A percentile compares a stretch with the other conserved stretches of the same genome.
phyloP scores from a whole-genome alignment of 192 early-diverging fungal species.

The Podila epicladia region DNA sequence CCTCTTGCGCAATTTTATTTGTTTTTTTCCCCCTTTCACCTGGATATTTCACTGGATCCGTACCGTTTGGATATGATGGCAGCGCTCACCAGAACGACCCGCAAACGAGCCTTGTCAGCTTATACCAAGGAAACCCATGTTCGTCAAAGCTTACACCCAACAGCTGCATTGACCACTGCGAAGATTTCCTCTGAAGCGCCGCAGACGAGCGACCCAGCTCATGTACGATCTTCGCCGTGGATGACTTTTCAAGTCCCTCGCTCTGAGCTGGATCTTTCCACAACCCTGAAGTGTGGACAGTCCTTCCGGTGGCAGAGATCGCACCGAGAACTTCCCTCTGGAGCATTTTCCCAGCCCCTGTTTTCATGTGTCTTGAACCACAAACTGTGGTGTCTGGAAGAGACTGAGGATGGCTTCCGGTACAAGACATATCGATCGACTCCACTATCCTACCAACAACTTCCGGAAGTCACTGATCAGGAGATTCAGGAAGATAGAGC shows the following conservation, averaged over 20 bases:
- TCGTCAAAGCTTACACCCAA: not conserved
- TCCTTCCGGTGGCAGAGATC: constrained; percentile 85
- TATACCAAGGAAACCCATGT: not conserved
- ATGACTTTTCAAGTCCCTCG: constrained; percentile 45
- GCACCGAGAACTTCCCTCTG: constrained; percentile 69
- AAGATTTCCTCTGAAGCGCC: not conserved
- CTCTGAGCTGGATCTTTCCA: constrained; percentile 77
- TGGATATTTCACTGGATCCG: not conserved
- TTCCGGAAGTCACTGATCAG: not conserved
- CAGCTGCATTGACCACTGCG: not conserved
- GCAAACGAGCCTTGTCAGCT: constrained; percentile 21
- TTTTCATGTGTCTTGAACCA: constrained; percentile 34
- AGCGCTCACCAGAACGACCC: constrained; percentile 28
- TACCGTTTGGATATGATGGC: constrained; percentile 20
- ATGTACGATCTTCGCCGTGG: constrained; percentile 25
- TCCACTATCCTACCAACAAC: constrained; percentile 6
- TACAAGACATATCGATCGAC: constrained; percentile 58
- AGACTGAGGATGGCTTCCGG: constrained; percentile 34
- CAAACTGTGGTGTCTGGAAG: constrained; percentile 32
- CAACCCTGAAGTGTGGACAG: constrained; percentile 90
- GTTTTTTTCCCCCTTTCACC: not conserved
- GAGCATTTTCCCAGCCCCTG: constrained; percentile 50
- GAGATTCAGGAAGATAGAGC: constrained; percentile 23
- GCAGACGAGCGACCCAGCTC: not conserved
- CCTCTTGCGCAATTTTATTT: not conserved